phyloP scores from a whole-genome alignment of 1,284 basidiomycete genomes.

The Coriolopsis trogii region DNA sequence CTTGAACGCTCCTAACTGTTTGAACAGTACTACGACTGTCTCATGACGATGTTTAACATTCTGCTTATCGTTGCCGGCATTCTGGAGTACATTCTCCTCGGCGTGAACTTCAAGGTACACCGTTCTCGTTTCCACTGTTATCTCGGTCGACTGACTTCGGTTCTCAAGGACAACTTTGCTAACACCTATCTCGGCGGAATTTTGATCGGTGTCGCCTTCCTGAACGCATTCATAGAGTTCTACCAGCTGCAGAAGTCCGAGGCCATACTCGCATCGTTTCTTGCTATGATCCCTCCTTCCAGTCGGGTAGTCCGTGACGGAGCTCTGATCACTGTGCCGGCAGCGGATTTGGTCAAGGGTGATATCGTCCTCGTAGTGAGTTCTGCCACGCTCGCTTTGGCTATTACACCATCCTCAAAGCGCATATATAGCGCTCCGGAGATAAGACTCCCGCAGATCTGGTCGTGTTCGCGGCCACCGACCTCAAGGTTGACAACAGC shows the following conservation, averaged over 20 bases:
- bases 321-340: conserved; percentile 57
- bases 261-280: conserved; percentile 69
- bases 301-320: conserved; percentile 68
- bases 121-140: not conserved
- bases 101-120: conserved; percentile 59
- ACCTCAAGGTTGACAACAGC: conserved; percentile 72
- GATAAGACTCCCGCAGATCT: conserved; percentile 75
- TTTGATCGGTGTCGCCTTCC: conserved; percentile 67
- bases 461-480: conserved; percentile 57
- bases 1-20: conserved; percentile 3
- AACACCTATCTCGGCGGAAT: conserved; percentile 74
- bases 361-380: conserved; percentile 66
- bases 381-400: not conserved
- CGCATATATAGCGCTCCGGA: conserved; percentile 52
- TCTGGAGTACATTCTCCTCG: conserved; percentile 66
- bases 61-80: conserved; percentile 65
- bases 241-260: conserved; percentile 74
- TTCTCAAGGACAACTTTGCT: conserved; percentile 55
- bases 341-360: conserved; percentile 67
- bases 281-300: conserved; percentile 72
- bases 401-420: conserved; percentile 48
- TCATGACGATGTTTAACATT: conserved; percentile 70
- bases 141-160: not conserved
- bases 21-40: conserved; percentile 60
- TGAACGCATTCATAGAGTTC: conserved; percentile 73